Evolutionary conservation across 306 rosid species (phyloP), one percentile per base, ranked within the genome.

Genomic region (Fragaria nilgerrensis): DNA sequence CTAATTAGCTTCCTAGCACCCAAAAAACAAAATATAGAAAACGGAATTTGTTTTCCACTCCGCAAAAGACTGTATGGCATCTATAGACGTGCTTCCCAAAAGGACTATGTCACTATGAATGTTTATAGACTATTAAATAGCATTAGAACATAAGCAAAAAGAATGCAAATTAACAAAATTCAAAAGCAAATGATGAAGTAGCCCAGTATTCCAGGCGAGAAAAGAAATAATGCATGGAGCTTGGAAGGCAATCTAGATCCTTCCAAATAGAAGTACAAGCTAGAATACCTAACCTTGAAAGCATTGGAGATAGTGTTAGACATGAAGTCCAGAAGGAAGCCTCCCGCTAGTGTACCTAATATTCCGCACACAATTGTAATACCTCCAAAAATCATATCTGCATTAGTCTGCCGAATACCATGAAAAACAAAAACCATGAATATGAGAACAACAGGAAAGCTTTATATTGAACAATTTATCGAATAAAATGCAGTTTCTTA

Each of bases 371-470:
- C 86, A 68, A 91, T 74, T 32, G 96, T 90, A 66, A 93, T 43
- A 78, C 98, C 98, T 83, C 98, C 98, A 68, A 90, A 91, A 37
- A 91, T 64, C 88, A 91, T 32, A 85, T 93, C 98, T 55, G 98
- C 96, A 85, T 82, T 65, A 34, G 75, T 76, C 97, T 93, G 88
- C 80, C 74, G 75, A 85, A 73, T 58, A 72, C 41, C 61, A 23
- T 14, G 68, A 43, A 44, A 68, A 7, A 44, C 67, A 13, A 53
- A 74, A 53, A 74, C 58, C 67, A 65, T 52, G 81, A 45, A 73
- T 68, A 61, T 79, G 56, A 49, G 75, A 53, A 74, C 44, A 83
- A 62, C 55, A 68, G 25, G 48, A 69, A 47, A 43, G 70, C 23
- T 14, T 36, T 15, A 52, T 3, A 43, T 27, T 43, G 13, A 25